Evolutionary conservation across 768 basidiomycete species (phyloP), one percentile per base, ranked within the genome.

Genomic region (Cyclocybe aegerita): DNA sequence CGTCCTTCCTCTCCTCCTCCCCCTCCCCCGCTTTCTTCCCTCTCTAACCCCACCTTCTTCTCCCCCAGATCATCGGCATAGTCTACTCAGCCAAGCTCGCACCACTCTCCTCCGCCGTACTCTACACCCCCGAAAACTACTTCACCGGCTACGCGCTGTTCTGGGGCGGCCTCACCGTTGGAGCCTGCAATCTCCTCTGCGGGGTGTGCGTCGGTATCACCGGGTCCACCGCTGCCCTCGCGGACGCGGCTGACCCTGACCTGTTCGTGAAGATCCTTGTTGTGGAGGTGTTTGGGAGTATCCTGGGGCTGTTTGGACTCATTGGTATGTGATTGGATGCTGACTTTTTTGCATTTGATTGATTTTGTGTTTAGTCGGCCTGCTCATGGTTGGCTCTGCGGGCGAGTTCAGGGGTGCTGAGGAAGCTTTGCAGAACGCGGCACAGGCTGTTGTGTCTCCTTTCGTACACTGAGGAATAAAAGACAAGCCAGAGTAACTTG

Each of bases 231-330:
- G 96, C 95, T 3, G 97, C 97, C 1, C 74, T 98, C 32, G 85
- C 93, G 9, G 97, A 98, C 66, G 97, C 96, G 15, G 90, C 95
- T 9, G 95, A 98, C 66, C 95, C 96, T 2, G 81, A 85, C 34
- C 69, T 98, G 32, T 98, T 99, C 58, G 94, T 98, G 69, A 98
- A 96, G 70, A 91, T 98, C 53, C 82, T 99, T 46, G 86, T 99
- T 49, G 90, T 99, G 0, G 97, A 98, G 64, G 94, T 97, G 37
- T 93, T 95, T 65, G 88, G 86, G 46, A 89, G 88, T 61, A 93
- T 97, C 49, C 70, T 97, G 66, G 95, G 95, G 4, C 71, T 98
- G 41, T 98, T 96, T 64, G 95, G 94, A 14, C 73, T 96, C 55
- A 97, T 96, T 59, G 90, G 93, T 93, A 56, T 52, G 89, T 79